Evolutionary conservation across 2,329 filamentous ascomycete genomes (phyloP), one percentile per base, ranked within the genome.

Genomic region (Colletotrichum tabaci): DNA sequence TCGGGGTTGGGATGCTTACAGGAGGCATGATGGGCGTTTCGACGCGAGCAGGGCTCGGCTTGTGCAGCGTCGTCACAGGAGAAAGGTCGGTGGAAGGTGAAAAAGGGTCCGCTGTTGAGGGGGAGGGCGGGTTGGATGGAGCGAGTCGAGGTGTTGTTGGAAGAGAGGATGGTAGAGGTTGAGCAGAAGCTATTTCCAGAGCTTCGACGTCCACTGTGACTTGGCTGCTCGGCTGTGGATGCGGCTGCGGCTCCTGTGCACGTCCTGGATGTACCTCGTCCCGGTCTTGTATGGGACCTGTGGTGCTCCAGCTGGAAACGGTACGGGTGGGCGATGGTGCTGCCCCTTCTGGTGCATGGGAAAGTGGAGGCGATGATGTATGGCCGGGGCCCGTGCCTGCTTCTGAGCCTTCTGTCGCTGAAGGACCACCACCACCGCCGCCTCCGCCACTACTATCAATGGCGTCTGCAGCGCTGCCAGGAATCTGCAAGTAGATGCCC

Each of bases 11-110:
- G 47, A 72, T 80, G 83, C 87, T 84, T 87, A 89, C 87, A 78
- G 87, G 84, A 83, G 87, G 84, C 87, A 89, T 89, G 77, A 82
- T 87, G 83, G 80, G 78, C 78, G 81, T 77, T 75, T 77, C 74
- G 72, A 77, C 74, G 38, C 75, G 74, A 73, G 66, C 53, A 66
- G 64, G 71, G 71, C 73, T 66, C 55, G 74, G 50, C 67, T 66
- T 63, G 55, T 68, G 62, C 23, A 71, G 47, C 44, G 65, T 61
- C 67, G 66, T 66, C 61, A 60, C 65, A 61, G 62, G 66, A 56
- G 55, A 44, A 58, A 35, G 49, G 35, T 72, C 56, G 67, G 77
- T 77, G 78, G 80, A 70, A 76, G 79, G 62, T 63, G 78, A 73
- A 74, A 73, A 73, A 65, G 79, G 75, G 72, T 81, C 77, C 66